Evolutionary conservation across 345 rosid genomes (phyloP).

Genomic region (Corchorus olitorius): DNA sequence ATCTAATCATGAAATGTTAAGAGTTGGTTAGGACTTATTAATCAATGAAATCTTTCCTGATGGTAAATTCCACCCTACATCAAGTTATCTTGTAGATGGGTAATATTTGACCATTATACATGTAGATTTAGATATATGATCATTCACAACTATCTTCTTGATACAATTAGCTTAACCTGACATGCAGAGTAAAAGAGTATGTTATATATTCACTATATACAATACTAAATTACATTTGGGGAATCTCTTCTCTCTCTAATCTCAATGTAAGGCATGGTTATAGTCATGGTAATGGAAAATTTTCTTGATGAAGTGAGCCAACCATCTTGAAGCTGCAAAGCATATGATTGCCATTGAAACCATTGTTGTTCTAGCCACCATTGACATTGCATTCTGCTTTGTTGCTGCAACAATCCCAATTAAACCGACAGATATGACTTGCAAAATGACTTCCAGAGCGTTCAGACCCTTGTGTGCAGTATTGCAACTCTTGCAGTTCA

Average conservation of each 20-base stretch:
- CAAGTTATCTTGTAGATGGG: neutral
- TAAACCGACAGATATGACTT: slow-evolving; percentile 49
- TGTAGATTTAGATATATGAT: no score
- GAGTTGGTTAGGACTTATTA: neutral
- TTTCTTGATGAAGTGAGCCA: slow-evolving; percentile 71
- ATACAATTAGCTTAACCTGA: neutral
- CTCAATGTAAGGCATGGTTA: slow-evolving; percentile 65
- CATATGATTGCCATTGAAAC: slow-evolving; percentile 50
- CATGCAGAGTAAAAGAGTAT: neutral
- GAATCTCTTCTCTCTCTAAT: neutral
- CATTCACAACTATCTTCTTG: no score
- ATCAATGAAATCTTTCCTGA: neutral
- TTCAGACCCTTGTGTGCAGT: slow-evolving; percentile 61
- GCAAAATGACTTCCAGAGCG: slow-evolving; percentile 57
- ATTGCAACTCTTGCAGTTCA: slow-evolving; percentile 78
- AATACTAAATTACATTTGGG: neutral
- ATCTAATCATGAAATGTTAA: neutral
- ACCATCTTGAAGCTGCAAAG: slow-evolving; percentile 74
- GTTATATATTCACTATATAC: neutral
- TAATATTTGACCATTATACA: no score
- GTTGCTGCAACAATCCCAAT: slow-evolving; percentile 55
- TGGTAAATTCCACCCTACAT: neutral
- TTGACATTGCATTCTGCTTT: slow-evolving; percentile 46
- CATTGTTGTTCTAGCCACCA: slow-evolving; percentile 41
- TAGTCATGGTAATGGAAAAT: slow-evolving; percentile 77